These are phyloP conservation scores for Fusarium fujikuroi DNA, from an alignment of 2,329 filamentous ascomycete genomes.

Conservation along the genomic window DNA sequence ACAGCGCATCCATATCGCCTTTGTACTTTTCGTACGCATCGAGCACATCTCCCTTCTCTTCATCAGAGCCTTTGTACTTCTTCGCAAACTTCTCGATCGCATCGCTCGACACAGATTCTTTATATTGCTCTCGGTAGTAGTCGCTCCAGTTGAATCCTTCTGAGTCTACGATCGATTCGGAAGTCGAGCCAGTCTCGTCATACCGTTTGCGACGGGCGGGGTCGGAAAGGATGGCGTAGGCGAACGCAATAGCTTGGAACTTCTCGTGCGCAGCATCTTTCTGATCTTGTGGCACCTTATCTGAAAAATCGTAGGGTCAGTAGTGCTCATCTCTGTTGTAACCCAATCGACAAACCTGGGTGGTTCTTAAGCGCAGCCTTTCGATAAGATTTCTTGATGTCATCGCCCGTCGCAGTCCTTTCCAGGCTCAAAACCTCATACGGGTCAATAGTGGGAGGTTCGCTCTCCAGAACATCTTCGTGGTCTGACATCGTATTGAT, in stretches of 20 bases:
- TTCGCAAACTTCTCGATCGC: constrained; percentile 79
- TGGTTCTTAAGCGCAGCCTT: constrained; percentile 90
- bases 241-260: constrained; percentile 93
- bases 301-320: constrained; percentile 54
- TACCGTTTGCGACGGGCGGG: constrained; percentile 83
- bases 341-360: constrained; percentile 67
- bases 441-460: constrained; percentile 75
- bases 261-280: constrained; percentile 79
- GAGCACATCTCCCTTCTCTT: constrained; percentile 84
- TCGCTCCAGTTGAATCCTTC: constrained; percentile 90
- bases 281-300: constrained; percentile 77
- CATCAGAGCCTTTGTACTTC: constrained; percentile 85
- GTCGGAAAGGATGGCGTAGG: constrained; percentile 92
- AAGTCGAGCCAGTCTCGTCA: constrained; percentile 88
- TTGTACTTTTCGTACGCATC: constrained; percentile 76
- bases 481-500: constrained; percentile 55
- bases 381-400: constrained; percentile 91
- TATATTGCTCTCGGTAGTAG: constrained; percentile 88
- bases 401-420: constrained; percentile 75
- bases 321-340: not conserved
- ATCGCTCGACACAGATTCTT: constrained; percentile 77
- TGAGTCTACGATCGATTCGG: constrained; percentile 80
- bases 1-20: constrained; percentile 81
- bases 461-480: constrained; percentile 65
- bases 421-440: constrained; percentile 83